Evolutionary conservation across 768 basidiomycete species (phyloP).

Genomic region (Mycena olivaceomarginata): DNA sequence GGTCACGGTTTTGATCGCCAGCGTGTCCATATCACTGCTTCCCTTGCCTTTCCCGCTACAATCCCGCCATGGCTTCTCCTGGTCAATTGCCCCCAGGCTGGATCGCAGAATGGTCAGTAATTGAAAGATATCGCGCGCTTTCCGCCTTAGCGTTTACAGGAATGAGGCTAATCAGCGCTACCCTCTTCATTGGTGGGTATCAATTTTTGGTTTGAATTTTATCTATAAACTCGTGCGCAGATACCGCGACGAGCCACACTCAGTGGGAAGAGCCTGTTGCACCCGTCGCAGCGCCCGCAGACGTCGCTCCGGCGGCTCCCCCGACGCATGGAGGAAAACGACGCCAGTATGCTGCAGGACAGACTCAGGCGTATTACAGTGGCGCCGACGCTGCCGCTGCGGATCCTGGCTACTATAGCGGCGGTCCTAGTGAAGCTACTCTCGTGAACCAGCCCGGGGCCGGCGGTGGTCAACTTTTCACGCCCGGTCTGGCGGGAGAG

Average conservation of each 20-base stretch:
- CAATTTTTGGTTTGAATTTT: slow-evolving; percentile 27
- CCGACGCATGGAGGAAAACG: slow-evolving; percentile 75
- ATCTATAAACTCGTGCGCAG: slow-evolving; percentile 64
- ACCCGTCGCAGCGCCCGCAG: slow-evolving; percentile 54
- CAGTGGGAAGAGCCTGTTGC: slow-evolving; percentile 91
- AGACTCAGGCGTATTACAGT: slow-evolving; percentile 91
- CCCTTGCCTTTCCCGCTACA: slow-evolving; percentile 11
- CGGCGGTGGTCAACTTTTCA: slow-evolving; percentile 82
- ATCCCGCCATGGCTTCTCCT: slow-evolving; percentile 67
- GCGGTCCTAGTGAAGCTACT: slow-evolving; percentile 57
- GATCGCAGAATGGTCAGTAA: slow-evolving; percentile 89
- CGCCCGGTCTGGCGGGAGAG: slow-evolving; percentile 86
- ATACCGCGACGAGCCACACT: slow-evolving; percentile 86
- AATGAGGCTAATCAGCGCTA: slow-evolving; percentile 87
- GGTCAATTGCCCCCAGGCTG: slow-evolving; percentile 91
- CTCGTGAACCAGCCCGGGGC: slow-evolving; percentile 53
- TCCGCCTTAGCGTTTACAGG: slow-evolving; percentile 64
- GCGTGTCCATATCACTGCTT: slow-evolving; percentile 43
- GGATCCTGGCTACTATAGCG: slow-evolving; percentile 66
- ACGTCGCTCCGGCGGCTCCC: slow-evolving; percentile 65
- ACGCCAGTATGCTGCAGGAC: slow-evolving; percentile 95
- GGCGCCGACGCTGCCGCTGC: slow-evolving; percentile 59
- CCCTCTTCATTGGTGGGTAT: slow-evolving; percentile 89
- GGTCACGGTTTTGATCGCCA: slow-evolving; percentile 36
- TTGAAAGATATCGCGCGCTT: background rate